phyloP scores from a whole-genome alignment of 2,329 filamentous ascomycete genomes.

The Chaetomiaceae sp. region DNA sequence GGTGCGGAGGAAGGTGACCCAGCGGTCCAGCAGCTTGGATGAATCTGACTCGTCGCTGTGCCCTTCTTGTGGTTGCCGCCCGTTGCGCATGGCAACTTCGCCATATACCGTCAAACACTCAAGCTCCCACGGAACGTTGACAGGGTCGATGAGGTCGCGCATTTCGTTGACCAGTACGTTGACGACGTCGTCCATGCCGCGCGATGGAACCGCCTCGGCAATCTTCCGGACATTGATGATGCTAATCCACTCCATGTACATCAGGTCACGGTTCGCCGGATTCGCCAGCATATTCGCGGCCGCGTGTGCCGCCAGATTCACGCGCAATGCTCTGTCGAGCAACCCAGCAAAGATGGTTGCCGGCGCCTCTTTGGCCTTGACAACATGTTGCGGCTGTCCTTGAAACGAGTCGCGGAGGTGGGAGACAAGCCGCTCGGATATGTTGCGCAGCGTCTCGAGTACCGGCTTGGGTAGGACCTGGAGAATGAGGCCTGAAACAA shows the following conservation, averaged over 20 bases:
- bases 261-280: constrained; percentile 82
- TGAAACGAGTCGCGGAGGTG: constrained; percentile 84
- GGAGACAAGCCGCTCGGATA: constrained; percentile 71
- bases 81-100: constrained; percentile 45
- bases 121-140: constrained; percentile 58
- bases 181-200: constrained; percentile 61
- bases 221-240: constrained; percentile 58
- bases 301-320: constrained; percentile 90
- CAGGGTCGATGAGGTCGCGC: constrained; percentile 62
- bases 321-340: constrained; percentile 77
- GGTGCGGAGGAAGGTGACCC: constrained; percentile 65
- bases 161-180: constrained; percentile 60
- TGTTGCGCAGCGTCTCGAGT: constrained; percentile 77
- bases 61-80: constrained; percentile 36
- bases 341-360: constrained; percentile 84
- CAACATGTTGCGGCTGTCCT: constrained; percentile 75
- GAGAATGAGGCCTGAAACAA: constrained; percentile 79
- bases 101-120: constrained; percentile 57
- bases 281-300: constrained; percentile 89
- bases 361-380: constrained; percentile 79
- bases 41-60: constrained; percentile 36
- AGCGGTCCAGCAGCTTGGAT: constrained; percentile 69
- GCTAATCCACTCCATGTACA: constrained; percentile 87
- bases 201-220: constrained; percentile 56
- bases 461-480: constrained; percentile 88